A percentile compares a stretch with the other conserved stretches of the same genome.
Conservation (phyloP, 805 yeast species). For the Metschnikowia cubensis region DNA sequence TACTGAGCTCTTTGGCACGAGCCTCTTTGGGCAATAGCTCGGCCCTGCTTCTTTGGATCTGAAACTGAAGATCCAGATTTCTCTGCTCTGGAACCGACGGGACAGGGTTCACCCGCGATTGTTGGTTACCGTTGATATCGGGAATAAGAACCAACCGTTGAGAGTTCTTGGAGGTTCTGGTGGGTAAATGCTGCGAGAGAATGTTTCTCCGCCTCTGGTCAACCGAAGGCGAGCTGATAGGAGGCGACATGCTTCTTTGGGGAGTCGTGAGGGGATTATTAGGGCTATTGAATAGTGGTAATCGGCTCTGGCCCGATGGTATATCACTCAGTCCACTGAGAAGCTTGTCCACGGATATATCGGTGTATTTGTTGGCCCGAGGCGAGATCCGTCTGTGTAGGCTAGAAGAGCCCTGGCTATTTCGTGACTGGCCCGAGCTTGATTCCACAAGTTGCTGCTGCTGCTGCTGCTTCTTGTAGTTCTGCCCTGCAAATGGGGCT, state of each 20-base stretch:
- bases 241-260: conserved; percentile 21
- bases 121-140: conserved; percentile 36
- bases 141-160: conserved; percentile 88
- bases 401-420: conserved; percentile 15
- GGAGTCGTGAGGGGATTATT: conserved; percentile 14
- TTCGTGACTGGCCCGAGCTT: conserved; percentile 6
- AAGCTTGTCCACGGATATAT: conserved; percentile 76
- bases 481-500: conserved; percentile 79
- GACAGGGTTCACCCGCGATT: conserved; percentile 11
- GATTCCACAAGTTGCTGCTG: conserved; percentile 19
- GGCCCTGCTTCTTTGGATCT: conserved; percentile 44
- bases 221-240: conserved; percentile 10
- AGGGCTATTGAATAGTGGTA: conserved; percentile 26
- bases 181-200: conserved; percentile 52
- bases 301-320: conserved; percentile 69
- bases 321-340: conserved; percentile 78
- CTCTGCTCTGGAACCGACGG: conserved; percentile 10
- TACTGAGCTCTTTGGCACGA: conserved; percentile 60
- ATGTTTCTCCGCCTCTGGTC: conserved; percentile 28
- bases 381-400: conserved; percentile 14
- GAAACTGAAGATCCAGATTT: conserved; percentile 21
- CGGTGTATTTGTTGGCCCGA: conserved; percentile 52
- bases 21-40: conserved; percentile 57
- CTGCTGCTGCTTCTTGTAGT: conserved; percentile 37
- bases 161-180: conserved; percentile 80